Conservation (phyloP, 1,284 basidiomycete species). For the Naganishia albida region DNA sequence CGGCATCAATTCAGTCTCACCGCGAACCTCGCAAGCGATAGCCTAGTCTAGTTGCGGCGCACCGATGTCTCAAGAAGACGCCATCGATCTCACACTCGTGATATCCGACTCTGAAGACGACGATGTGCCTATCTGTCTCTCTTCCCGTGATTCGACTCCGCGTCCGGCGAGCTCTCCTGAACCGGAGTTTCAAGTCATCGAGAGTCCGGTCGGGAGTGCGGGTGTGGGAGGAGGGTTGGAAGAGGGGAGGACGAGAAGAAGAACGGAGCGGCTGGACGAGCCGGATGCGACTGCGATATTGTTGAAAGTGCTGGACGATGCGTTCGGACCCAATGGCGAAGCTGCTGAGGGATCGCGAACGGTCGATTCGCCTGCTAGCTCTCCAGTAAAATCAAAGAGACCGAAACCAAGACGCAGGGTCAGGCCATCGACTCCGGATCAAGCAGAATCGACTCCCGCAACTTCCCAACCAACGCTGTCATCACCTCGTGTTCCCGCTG, state of each 20-base stretch:
- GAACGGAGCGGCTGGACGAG: not conserved
- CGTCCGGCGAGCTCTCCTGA: not conserved
- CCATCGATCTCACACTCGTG: conserved; percentile 21
- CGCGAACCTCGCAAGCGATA: too few relatives aligned
- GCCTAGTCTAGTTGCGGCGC: not conserved
- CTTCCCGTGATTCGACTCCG: conserved; percentile 2
- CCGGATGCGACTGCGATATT: not conserved
- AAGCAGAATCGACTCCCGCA: too few relatives aligned
- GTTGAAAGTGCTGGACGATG: not conserved
- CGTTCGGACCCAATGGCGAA: not conserved
- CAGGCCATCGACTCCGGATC: too few relatives aligned
- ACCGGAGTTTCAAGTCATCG: conserved; percentile 7
- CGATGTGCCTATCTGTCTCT: conserved; percentile 1
- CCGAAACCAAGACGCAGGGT: not conserved
- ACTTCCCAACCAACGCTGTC: too few relatives aligned
- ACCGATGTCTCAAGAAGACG: conserved; percentile 14
- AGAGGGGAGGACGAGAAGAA: not conserved
- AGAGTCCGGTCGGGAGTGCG: not conserved
- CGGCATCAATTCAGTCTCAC: too few relatives aligned
- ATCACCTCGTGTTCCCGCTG: too few relatives aligned
- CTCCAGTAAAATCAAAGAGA: not conserved
- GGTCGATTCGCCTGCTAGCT: not conserved
- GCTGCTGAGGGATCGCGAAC: not conserved
- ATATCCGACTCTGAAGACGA: conserved; percentile 9
- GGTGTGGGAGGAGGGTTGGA: too few relatives aligned